A percentile compares a stretch with the other conserved stretches of the same genome.
phyloP scores from a whole-genome alignment of 805 yeast genomes.

The Jamesozyma hellenica region DNA sequence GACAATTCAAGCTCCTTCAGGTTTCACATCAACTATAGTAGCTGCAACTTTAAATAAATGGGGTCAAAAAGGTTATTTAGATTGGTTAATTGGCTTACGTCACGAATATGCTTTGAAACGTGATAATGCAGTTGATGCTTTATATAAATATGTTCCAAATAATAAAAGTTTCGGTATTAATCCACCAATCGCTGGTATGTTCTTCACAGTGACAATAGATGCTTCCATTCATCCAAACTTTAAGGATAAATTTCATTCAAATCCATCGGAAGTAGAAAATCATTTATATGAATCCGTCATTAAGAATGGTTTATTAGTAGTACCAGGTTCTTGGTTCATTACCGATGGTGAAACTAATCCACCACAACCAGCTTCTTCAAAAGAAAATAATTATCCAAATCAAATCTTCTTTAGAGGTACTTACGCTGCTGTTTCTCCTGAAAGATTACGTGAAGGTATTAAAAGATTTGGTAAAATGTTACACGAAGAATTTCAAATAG shows the following conservation, averaged over 20 bases:
- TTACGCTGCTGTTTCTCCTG: conserved; percentile 74
- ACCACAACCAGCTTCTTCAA: conserved; percentile 42
- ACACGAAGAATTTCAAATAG: conserved; percentile 37
- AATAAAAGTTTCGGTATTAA: conserved; percentile 28
- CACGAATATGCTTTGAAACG: conserved; percentile 79
- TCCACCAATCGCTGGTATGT: conserved; percentile 82
- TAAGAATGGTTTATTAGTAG: conserved; percentile 54
- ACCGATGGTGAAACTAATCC: conserved; percentile 45
- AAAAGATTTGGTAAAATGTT: conserved; percentile 60
- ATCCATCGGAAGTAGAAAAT: conserved; percentile 54
- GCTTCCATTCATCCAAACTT: conserved; percentile 74
- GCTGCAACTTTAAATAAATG: conserved; percentile 68
- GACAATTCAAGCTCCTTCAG: conserved; percentile 69
- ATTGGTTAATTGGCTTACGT: conserved; percentile 81
- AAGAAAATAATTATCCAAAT: conserved; percentile 34
- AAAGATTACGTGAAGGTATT: conserved; percentile 48
- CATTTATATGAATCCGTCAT: conserved; percentile 54
- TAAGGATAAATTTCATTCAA: conserved; percentile 42
- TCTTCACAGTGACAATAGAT: conserved; percentile 64
- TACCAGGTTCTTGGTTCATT: conserved; percentile 79
- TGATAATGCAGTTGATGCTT: conserved; percentile 73
- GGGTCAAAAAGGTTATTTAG: conserved; percentile 84
- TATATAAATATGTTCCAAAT: conserved; percentile 42
- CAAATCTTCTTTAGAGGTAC: conserved; percentile 75
- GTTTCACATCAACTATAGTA: conserved; percentile 63